Conservation (phyloP, 139 green algal species). For the Coelastrella sp. region DNA sequence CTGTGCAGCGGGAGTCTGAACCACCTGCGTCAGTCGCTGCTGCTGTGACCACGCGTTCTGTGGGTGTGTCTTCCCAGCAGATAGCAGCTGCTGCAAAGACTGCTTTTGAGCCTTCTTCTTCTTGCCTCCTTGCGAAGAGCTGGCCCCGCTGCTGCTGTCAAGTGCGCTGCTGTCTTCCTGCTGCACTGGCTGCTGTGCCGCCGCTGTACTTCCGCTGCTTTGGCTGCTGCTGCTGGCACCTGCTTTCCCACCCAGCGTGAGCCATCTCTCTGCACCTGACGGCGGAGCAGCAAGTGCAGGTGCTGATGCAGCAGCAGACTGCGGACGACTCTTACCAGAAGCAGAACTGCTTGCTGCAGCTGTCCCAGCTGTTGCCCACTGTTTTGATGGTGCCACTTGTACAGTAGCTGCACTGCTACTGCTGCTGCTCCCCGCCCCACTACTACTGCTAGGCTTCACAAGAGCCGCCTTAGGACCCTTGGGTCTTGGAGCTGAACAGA, state of each 20-base stretch:
- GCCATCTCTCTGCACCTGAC: slow-evolving; percentile 15
- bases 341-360: background rate
- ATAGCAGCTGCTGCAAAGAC: slow-evolving; percentile 38
- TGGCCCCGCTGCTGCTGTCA: background rate
- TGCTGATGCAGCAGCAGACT: background rate
- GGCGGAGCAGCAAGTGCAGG: background rate
- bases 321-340: background rate
- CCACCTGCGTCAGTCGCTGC: slow-evolving; percentile 25
- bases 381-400: background rate
- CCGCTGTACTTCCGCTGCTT: background rate
- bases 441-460: slow-evolving; percentile 11
- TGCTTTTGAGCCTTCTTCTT: slow-evolving; percentile 33
- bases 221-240: slow-evolving; percentile 38
- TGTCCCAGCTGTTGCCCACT: slow-evolving; percentile 18
- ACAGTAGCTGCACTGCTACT: background rate
- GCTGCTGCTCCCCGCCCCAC: background rate
- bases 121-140: slow-evolving; percentile 17
- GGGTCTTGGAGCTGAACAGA: slow-evolving; percentile 51
- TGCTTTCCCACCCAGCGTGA: background rate
- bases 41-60: slow-evolving; percentile 46
- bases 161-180: background rate
- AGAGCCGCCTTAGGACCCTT: background rate
- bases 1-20: background rate
- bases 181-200: slow-evolving; percentile 5
- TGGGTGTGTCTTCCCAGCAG: background rate